Base-by-base conservation (phyloP, 2,329 filamentous ascomycete genomes). In the Ascochyta fabae region DNA sequence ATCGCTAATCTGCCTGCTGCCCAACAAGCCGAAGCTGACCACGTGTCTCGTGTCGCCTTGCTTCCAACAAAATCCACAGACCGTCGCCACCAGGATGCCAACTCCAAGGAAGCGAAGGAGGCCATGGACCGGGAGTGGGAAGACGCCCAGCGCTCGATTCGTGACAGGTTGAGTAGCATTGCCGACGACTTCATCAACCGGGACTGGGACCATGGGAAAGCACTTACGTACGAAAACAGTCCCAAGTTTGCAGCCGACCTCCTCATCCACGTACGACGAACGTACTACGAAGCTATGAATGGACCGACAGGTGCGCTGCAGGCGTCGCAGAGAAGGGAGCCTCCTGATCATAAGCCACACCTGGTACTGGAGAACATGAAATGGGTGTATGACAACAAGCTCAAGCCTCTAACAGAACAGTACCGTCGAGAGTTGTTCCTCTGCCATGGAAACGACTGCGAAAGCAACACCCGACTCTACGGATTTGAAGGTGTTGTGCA, bases 321-420 rank as follows among this genome's bases (percentile, higher is more conserved):
- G 15, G 33, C 39, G 13, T 51, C 42, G 6, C 44, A 52, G 19
- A 53, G 56, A 27, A 39, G 22, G 9, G 36, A 41, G 19, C 35
- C 51, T 29, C 54, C 62, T 58, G 48, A 61, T 24, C 36, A 47
- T 27, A 85, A 82, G 24, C 81, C 85, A 70, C 87, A 83, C 68
- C 79, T 94, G 48, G 89, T 88, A 1, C 77, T 95, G 62, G 90
- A 94, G 69, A 92, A 93, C 68, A 92, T 95, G 90, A 93, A 90
- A 74, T 94, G 88, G 86, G 79, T 93, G 27, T 93, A 90, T 71
- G 90, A 93, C 67, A 85, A 84, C 62, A 92, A 91, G 71, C 82
- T 95, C 69, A 90, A 87, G 67, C 85, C 86, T 23, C 76, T 86
- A 49, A 91, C 88, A 3, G 88, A 91, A 59, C 76, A 79, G 41